Evolutionary conservation across 2,329 filamentous ascomycete species (phyloP).

Genomic region (Xylariales sp.): DNA sequence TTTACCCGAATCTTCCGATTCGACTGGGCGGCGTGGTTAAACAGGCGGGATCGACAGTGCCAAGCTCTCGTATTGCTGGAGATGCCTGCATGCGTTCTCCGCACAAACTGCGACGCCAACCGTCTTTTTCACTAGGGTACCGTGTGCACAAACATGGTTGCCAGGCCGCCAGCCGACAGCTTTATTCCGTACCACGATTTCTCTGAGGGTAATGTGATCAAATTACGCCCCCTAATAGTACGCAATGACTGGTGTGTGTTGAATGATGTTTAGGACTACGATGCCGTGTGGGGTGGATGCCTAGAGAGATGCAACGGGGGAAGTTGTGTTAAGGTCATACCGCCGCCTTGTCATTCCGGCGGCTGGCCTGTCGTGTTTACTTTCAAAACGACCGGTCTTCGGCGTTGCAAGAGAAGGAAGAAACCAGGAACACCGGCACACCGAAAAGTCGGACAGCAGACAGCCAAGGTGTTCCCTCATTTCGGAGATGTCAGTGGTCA

Average conservation of each 20-base stretch:
- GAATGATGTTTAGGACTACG: not conserved
- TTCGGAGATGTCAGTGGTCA: not conserved
- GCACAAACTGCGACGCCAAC: slow-evolving; percentile 24
- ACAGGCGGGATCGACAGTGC: slow-evolving; percentile 34
- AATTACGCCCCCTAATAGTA: slow-evolving; percentile 12
- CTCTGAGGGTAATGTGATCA: not conserved
- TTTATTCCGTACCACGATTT: not conserved
- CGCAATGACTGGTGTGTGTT: not conserved
- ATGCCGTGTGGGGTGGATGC: slow-evolving; percentile 8
- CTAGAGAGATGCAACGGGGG: not conserved
- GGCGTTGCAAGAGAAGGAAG: not conserved
- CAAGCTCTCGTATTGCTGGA: slow-evolving; percentile 38
- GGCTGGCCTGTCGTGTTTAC: not conserved
- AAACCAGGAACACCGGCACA: not conserved
- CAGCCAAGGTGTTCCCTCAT: not conserved
- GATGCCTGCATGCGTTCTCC: slow-evolving; percentile 32
- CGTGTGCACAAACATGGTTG: slow-evolving; percentile 1
- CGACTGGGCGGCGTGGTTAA: slow-evolving; percentile 8
- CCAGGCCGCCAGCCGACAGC: not conserved
- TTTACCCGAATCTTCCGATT: slow-evolving; percentile 31
- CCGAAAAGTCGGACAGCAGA: not conserved
- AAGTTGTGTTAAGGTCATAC: not conserved
- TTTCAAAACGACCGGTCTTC: not conserved
- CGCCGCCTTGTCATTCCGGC: not conserved
- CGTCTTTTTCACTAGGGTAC: not conserved